Evolutionary conservation across 164 flowering plant genomes (phyloP), one percentile per base, ranked within the genome.

Genomic region (Vitis rotundifolia): DNA sequence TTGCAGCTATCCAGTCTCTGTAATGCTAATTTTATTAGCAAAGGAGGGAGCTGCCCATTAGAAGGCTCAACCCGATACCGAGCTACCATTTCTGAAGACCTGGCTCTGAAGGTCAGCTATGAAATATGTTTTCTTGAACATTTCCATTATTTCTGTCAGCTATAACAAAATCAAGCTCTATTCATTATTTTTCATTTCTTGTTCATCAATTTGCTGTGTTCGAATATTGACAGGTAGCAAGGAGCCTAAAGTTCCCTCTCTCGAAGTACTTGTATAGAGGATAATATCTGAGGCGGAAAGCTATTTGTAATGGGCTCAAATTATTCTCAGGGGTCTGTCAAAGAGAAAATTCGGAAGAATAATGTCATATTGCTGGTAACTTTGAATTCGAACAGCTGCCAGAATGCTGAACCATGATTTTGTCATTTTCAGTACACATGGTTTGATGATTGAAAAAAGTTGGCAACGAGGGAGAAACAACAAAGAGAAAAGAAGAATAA

Each of bases 1-100:
- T 77, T 93, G 83, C 98, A 96, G 74, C 72, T 96, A 70, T 92
- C 99, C 54, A 93, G 97, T 68, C 93, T 93, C 48, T 96, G 95
- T 76, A 88, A 84, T 81, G 93, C 97, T 70, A 92, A 89, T 79
- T 92, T 91, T 78, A 86, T 96, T 67, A 79, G 78, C 71, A 96
- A 85, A 81, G 94, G 98, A 54, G 86, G 91, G 76, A 92, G 80
- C 78, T 96, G 99, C 63, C 99, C 98, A 3, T 70, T 93, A 52
- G 99, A 96, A 67, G 97, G 95, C 48, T 86, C 95, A 56, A 87
- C 86, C 64, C 87, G 97, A 13, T 93, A 93, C 68, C 80, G 96
- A 63, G 88, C 88, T 67, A 84, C 82, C 2, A 79, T 96, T 9
- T 79, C 83, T 64, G 99, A 96, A 80, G 97, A 93, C 59, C 74